Evolutionary conservation across 2,329 filamentous ascomycete genomes (phyloP), one percentile per base, ranked within the genome.

Genomic region (Trichoderma harzianum): DNA sequence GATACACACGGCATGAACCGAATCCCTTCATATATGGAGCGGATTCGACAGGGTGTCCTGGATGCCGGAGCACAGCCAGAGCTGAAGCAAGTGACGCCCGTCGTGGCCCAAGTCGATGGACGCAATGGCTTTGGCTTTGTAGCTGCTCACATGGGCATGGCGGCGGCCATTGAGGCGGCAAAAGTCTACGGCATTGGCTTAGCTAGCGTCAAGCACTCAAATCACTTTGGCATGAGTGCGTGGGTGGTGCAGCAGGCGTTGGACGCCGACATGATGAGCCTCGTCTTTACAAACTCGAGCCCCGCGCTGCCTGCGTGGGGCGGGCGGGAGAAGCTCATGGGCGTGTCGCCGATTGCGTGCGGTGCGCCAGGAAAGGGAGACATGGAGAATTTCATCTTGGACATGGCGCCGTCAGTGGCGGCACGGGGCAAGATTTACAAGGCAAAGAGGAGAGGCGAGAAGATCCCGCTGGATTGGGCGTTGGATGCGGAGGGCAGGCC

Each of bases 191-290:
- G 92, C 14, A 92, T 95, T 74, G 93, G 93, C 30, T 90, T 96
- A 87, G 91, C 91, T 0, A 89, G 87, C 72, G 85, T 95, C 77
- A 92, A 90, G 79, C 91, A 92, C 80, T 92, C 90, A 53, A 95
- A 95, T 76, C 92, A 95, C 79, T 95, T 93, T 76, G 93, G 93
- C 69, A 96, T 96, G 93, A 87, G 87, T 4, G 93, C 93, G 0
- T 95, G 92, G 91, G 78, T 94, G 0, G 92, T 94, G 12, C 91
- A 93, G 79, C 90, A 94, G 80, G 93, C 92, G 0, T 80, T 95
- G 16, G 91, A 95, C 72, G 90, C 87, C 1, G 85, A 86, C 47
- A 90, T 92, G 87, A 90, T 93, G 87, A 89, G 86, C 70, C 83
- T 92, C 18, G 90, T 92, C 2, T 92, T 92, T 74, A 92, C 90